Evolutionary conservation across 2,329 filamentous ascomycete genomes (phyloP).

Genomic region (Coniosporium tulheliwenetii): DNA sequence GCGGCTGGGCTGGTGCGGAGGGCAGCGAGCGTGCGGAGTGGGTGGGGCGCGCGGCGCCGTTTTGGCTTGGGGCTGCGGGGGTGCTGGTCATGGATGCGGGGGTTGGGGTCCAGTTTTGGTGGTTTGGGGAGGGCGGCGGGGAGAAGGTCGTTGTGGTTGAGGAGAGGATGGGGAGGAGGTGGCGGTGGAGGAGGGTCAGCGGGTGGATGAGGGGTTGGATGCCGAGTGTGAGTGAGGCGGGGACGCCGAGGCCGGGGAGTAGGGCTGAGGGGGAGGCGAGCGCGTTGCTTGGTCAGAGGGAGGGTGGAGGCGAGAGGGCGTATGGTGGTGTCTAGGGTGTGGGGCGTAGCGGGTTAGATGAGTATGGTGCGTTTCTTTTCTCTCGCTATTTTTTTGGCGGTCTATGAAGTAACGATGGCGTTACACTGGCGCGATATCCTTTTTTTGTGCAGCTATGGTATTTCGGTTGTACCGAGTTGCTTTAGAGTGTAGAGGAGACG

Average conservation of each 20-base stretch:
- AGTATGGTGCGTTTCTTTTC: too few species aligned
- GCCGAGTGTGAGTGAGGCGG: slow-evolving; percentile 30
- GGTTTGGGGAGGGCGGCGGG: slow-evolving; percentile 30
- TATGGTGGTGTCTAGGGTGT: background rate
- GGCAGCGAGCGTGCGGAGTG: slow-evolving; percentile 41
- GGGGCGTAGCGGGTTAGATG: background rate
- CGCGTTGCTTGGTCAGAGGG: background rate
- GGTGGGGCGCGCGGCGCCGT: slow-evolving; percentile 43
- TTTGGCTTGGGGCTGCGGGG: slow-evolving; percentile 50
- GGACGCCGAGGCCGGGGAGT: slow-evolving; percentile 1
- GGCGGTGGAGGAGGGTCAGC: slow-evolving; percentile 41
- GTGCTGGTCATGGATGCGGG: slow-evolving; percentile 46
- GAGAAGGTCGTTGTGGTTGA: slow-evolving; percentile 16
- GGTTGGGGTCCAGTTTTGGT: slow-evolving; percentile 46
- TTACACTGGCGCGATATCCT: too few species aligned
- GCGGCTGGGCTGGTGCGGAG: slow-evolving; percentile 42
- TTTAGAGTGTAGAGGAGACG: too few species aligned
- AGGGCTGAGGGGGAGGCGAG: background rate
- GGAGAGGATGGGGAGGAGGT: slow-evolving; percentile 15
- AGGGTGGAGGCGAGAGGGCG: background rate
- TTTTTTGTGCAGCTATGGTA: too few species aligned
- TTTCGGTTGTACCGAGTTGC: too few species aligned
- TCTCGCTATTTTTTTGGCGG: too few species aligned
- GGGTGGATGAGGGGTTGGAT: slow-evolving; percentile 55
- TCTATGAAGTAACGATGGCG: too few species aligned